These are phyloP conservation scores for Oxyria digyna DNA, from an alignment of 148 eudicot species.

Conservation along the genomic window DNA sequence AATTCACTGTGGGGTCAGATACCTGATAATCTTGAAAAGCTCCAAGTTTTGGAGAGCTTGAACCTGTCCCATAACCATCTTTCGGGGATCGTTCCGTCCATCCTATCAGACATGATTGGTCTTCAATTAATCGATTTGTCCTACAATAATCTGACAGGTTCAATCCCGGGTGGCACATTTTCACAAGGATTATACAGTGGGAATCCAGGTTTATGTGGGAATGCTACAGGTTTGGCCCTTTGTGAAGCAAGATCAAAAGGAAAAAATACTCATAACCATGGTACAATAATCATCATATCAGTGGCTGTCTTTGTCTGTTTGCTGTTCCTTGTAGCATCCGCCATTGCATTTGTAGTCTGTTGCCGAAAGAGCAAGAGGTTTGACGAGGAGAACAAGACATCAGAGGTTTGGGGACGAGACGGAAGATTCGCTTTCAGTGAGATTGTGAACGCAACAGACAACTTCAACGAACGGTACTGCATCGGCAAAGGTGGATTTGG, in stretches of 20 bases:
- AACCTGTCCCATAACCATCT: conserved; percentile 41
- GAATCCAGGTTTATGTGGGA: conserved; percentile 36
- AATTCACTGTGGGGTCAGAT: conserved; percentile 26
- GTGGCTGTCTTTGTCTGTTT: conserved; percentile 13
- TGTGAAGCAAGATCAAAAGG: neutral
- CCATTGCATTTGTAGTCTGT: neutral
- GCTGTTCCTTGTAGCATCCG: neutral
- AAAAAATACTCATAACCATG: conserved; percentile 9
- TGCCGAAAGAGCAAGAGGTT: neutral
- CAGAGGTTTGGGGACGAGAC: conserved; percentile 16
- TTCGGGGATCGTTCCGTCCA: conserved; percentile 30
- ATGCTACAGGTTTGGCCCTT: conserved; percentile 25
- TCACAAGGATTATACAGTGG: conserved; percentile 16
- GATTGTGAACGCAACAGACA: conserved; percentile 29
- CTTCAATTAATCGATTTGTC: conserved; percentile 27
- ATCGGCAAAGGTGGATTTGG: conserved; percentile 39
- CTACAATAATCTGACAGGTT: conserved; percentile 39
- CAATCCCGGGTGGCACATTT: conserved; percentile 30
- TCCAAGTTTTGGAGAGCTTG: conserved; percentile 21
- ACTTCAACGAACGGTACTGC: conserved; percentile 20
- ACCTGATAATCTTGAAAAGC: conserved; percentile 19
- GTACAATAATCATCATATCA: conserved; percentile 12
- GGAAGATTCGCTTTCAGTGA: conserved; percentile 27
- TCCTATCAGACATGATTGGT: conserved; percentile 21
- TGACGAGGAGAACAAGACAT: neutral